Conservation (phyloP, 1,284 basidiomycete species). For the Marasmius fiardii region DNA sequence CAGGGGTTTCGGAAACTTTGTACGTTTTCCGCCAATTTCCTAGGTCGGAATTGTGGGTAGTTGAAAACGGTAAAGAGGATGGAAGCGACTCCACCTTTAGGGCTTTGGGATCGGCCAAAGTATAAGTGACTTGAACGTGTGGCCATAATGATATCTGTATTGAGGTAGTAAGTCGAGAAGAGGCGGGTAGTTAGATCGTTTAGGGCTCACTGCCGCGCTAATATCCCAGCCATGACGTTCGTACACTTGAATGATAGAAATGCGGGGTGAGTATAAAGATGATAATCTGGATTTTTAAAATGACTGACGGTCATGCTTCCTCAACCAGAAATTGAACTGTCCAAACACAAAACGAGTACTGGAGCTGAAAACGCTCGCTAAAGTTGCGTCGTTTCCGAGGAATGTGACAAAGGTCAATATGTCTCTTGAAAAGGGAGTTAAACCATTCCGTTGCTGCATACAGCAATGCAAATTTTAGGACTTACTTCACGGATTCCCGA, state of each 20-base stretch:
- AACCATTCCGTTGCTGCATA: neutral
- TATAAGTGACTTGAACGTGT: neutral
- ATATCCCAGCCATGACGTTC: slow-evolving; percentile 3
- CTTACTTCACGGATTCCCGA: neutral
- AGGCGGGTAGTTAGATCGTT: neutral
- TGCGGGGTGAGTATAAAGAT: neutral
- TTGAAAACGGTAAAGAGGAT: neutral
- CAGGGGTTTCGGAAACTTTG: neutral
- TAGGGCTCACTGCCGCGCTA: neutral
- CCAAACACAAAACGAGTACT: neutral
- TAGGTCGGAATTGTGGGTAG: neutral
- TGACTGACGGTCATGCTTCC: slow-evolving; percentile 2
- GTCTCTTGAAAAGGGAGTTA: neutral
- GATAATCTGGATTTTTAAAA: neutral
- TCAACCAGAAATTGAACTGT: slow-evolving; percentile 1
- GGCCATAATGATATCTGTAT: slow-evolving; percentile 1
- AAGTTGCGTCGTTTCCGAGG: neutral
- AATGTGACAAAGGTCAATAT: neutral
- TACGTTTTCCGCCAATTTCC: neutral
- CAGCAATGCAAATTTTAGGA: neutral
- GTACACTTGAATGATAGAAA: neutral
- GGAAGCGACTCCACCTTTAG: neutral
- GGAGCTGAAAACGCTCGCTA: neutral
- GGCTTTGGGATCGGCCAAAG: neutral
- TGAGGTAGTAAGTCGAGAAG: neutral